phyloP scores from a whole-genome alignment of 306 rosid genomes.

The Fagus crenata region DNA sequence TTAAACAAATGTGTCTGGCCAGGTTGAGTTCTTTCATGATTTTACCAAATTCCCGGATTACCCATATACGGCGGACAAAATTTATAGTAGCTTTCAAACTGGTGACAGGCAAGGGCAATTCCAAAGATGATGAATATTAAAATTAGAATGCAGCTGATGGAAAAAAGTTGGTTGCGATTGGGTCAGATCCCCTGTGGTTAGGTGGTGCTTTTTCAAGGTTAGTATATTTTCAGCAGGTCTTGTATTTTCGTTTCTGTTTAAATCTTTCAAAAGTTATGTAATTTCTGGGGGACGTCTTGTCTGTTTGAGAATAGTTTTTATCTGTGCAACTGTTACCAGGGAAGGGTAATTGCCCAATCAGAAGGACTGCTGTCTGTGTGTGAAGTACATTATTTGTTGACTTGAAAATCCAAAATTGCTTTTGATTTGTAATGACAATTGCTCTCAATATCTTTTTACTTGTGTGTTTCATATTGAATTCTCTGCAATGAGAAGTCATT shows the following conservation, averaged over 20 bases:
- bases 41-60: constrained; percentile 11
- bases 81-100: constrained; percentile 4
- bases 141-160: constrained; percentile 13
- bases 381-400: neutral
- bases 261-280: constrained; percentile 9
- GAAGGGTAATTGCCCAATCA: constrained; percentile 29
- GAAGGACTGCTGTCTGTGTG: constrained; percentile 16
- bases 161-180: neutral
- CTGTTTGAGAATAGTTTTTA: constrained; percentile 24
- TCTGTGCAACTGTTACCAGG: constrained; percentile 12
- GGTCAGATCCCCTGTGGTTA: constrained; percentile 14
- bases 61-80: neutral
- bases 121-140: constrained; percentile 22
- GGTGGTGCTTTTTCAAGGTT: constrained; percentile 34
- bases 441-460: neutral
- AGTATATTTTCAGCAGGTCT: constrained; percentile 22
- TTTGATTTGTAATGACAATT: neutral
- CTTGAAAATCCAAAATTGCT: neutral
- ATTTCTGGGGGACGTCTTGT: constrained; percentile 22
- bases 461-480: neutral
- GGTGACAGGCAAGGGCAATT: constrained; percentile 3
- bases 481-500: neutral
- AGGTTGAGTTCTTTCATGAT: neutral
- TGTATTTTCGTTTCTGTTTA: constrained; percentile 3
- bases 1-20: neutral